A percentile compares a stretch with the other conserved stretches of the same genome.
Evolutionary conservation across 495 filamentous ascomycete species (phyloP).

Genomic region (Aspergillus homomorphus): DNA sequence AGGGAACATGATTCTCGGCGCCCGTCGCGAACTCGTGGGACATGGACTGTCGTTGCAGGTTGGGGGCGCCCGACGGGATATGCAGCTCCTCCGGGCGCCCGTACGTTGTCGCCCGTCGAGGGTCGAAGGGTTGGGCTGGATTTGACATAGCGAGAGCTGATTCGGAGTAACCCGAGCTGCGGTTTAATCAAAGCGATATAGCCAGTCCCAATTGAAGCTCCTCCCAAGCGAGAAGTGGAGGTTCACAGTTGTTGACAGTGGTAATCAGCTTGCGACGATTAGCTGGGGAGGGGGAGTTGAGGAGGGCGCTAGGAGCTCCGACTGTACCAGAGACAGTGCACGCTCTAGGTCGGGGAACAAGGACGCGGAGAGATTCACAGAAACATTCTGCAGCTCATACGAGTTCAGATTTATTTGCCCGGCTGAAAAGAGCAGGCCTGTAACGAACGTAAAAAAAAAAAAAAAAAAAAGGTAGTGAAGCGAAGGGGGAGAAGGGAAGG

Average conservation of each 20-base stretch:
- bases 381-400: conserved; percentile 18
- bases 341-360: conserved; percentile 32
- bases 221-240: not conserved
- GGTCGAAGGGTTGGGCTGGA: conserved; percentile 50
- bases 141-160: conserved; percentile 36
- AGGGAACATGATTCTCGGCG: conserved; percentile 44
- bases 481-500: conserved; percentile 5
- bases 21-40: conserved; percentile 52
- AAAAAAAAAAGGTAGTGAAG: conserved; percentile 5
- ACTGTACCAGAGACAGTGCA: conserved; percentile 45
- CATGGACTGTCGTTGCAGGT: conserved; percentile 43
- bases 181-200: not conserved
- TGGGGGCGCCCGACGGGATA: conserved; percentile 58
- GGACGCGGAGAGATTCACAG: conserved; percentile 12
- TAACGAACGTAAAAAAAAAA: no score
- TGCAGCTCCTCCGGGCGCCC: conserved; percentile 73
- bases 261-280: conserved; percentile 1
- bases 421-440: not conserved
- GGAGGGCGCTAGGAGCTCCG: conserved; percentile 35
- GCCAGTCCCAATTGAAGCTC: not conserved
- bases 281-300: conserved; percentile 4
- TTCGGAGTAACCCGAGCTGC: not conserved
- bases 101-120: conserved; percentile 50
- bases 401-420: not conserved
- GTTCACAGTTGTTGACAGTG: not conserved